Base-by-base conservation (phyloP, 1,284 basidiomycete genomes). In the Fomes fomentarius region DNA sequence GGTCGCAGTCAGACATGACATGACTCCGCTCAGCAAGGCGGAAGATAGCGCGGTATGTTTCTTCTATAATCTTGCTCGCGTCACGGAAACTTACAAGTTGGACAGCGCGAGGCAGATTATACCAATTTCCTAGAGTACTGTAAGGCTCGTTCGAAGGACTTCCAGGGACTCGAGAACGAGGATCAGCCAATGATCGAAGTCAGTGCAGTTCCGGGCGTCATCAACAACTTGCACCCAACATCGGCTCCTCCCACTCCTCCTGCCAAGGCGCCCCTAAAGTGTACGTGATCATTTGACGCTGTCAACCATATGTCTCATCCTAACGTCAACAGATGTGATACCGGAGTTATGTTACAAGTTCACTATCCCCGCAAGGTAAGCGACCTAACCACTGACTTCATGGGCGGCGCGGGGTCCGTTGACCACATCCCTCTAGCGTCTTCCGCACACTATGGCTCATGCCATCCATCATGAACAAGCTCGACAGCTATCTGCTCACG, bases 161-260 rank as follows among this genome's bases (percentile, higher is more conserved):
- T 91, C 54, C 74, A 80, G 54, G 82, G 82, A 6, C 67, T 92
- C 48, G 71, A 80, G 60, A 74, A 89, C 66, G 73, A 82, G 54
- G 68, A 77, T 17, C 91, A 93, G 65, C 86, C 89, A 1, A 74
- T 94, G 50, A 76, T 93, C 39, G 82, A 93, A 69, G 84, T 91
- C 19, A 67, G 71, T 4, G 75, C 77, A 37, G 69, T 85, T 43
- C 74, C 83, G 26, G 62, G 71, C 21, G 66, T 78, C 28, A 62
- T 79, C 44, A 89, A 87, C 70, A 78, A 80, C 56, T 72, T 91
- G 52, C 81, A 79, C 49, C 74, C 74, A 3, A 60, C 64, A 7
- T 67, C 78, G 74, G 63, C 76, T 68, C 60, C 75, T 66, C 47
- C 73, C 62, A 66, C 71, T 66, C 35, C 63, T 63, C 54, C 72